These are phyloP conservation scores for Brettanomyces sp. DNA, from an alignment of 805 yeast species.

Conservation along the genomic window DNA sequence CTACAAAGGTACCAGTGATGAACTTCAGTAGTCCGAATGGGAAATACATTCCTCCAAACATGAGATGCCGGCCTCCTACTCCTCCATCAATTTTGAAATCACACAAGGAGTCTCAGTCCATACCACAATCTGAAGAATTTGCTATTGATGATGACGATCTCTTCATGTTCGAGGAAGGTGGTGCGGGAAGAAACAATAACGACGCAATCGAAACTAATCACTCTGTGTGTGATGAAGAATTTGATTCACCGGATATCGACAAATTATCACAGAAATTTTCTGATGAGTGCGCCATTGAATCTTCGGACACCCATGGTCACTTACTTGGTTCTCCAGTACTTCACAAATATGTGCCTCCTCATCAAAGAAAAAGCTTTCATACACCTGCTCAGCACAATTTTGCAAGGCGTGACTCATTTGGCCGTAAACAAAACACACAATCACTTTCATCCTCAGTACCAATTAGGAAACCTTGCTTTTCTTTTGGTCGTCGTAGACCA, in stretches of 20 bases:
- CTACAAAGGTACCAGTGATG: not conserved
- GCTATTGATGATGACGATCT: conserved; percentile 20
- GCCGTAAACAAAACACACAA: too few relatives aligned
- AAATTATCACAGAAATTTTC: not conserved
- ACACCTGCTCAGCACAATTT: conserved; percentile 6
- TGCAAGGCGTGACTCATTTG: not conserved
- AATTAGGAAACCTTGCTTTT: not conserved
- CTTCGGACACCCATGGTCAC: not conserved
- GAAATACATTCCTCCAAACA: conserved; percentile 65
- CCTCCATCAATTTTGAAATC: not conserved
- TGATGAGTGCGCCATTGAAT: not conserved
- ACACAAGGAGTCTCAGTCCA: not conserved
- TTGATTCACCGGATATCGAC: not conserved
- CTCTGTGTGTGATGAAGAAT: too few relatives aligned
- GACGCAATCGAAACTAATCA: too few relatives aligned
- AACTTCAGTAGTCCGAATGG: conserved; percentile 23
- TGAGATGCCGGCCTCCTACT: conserved; percentile 26
- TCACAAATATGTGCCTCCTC: too few relatives aligned
- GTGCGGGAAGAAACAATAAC: not conserved
- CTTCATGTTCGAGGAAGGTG: conserved; percentile 7
- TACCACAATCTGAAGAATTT: conserved; percentile 10
- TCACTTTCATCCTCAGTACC: conserved; percentile 6
- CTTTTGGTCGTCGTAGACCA: too few relatives aligned
- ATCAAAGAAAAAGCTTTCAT: too few relatives aligned
- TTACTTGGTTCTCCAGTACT: too few relatives aligned